A percentile compares a stretch with the other conserved stretches of the same genome.
Conservation (phyloP, 352 stramenopile genomes). For the Globisporangium camurandrum region DNA sequence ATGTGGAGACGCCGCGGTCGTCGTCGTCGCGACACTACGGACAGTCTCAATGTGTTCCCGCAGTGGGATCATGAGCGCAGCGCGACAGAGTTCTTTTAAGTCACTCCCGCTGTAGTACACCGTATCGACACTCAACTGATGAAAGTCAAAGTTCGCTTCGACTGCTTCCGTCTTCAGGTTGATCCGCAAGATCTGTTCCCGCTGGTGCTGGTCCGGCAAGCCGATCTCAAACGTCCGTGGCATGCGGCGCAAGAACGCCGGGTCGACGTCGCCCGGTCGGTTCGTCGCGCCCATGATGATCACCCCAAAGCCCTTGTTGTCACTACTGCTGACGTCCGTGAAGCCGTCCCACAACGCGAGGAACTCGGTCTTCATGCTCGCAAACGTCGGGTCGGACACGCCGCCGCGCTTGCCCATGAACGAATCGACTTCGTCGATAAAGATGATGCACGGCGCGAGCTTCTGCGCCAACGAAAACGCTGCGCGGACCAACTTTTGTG, state of each 20-base stretch:
- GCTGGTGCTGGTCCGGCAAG: conserved; percentile 80
- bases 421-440: conserved; percentile 97
- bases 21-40: conserved; percentile 13
- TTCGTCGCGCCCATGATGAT: conserved; percentile 97
- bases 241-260: conserved; percentile 93
- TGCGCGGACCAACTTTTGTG: conserved; percentile 91
- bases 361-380: conserved; percentile 93
- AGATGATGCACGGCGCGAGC: conserved; percentile 95
- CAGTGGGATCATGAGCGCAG: conserved; percentile 82
- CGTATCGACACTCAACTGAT: conserved; percentile 75
- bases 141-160: conserved; percentile 68
- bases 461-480: conserved; percentile 93
- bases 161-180: conserved; percentile 88
- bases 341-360: conserved; percentile 97
- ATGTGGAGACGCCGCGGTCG: conserved; percentile 16
- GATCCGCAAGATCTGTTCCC: conserved; percentile 92
- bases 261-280: conserved; percentile 86
- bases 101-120: conserved; percentile 95
- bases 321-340: conserved; percentile 63
- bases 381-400: conserved; percentile 71
- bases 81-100: conserved; percentile 87
- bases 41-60: conserved; percentile 76
- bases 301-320: conserved; percentile 79
- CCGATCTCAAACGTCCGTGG: conserved; percentile 94
- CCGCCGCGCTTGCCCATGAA: conserved; percentile 87